Conservation (phyloP, 2,329 filamentous ascomycete genomes). For the Venturia oleaginea region DNA sequence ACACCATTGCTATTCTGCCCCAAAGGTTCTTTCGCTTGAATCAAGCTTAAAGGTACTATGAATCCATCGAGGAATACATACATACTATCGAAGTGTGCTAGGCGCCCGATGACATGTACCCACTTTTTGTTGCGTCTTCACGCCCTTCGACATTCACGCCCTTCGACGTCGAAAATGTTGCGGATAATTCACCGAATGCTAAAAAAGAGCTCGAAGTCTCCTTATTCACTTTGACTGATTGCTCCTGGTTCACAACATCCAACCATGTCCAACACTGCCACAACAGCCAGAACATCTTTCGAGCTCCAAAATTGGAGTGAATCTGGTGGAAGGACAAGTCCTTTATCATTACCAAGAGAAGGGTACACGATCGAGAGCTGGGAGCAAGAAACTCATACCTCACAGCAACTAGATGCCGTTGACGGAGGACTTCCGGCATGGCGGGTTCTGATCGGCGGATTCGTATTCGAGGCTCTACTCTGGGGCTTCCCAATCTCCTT, state of each 20-base stretch:
- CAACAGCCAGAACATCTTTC: background rate
- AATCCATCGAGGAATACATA: no score
- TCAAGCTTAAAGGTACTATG: no score
- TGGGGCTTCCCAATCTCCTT: conserved; percentile 60
- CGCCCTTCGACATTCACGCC: background rate
- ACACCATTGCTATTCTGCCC: no score
- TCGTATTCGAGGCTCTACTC: conserved; percentile 44
- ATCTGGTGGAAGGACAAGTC: background rate
- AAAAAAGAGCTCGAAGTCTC: background rate
- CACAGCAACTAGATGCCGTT: background rate
- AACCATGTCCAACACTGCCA: background rate
- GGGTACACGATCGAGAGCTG: background rate
- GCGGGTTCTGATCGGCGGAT: conserved; percentile 42
- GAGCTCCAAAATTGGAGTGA: conserved; percentile 1
- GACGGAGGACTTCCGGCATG: conserved; percentile 45
- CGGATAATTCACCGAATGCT: background rate
- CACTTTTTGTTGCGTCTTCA: background rate
- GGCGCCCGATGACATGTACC: background rate
- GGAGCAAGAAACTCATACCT: background rate
- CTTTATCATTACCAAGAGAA: background rate
- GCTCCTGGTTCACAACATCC: no score
- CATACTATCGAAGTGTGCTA: background rate
- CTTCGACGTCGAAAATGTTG: background rate
- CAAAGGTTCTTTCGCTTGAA: no score
- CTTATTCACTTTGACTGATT: background rate